These are phyloP conservation scores for Fagopyrum homotropicum DNA, from an alignment of 148 eudicot species.

Conservation along the genomic window DNA sequence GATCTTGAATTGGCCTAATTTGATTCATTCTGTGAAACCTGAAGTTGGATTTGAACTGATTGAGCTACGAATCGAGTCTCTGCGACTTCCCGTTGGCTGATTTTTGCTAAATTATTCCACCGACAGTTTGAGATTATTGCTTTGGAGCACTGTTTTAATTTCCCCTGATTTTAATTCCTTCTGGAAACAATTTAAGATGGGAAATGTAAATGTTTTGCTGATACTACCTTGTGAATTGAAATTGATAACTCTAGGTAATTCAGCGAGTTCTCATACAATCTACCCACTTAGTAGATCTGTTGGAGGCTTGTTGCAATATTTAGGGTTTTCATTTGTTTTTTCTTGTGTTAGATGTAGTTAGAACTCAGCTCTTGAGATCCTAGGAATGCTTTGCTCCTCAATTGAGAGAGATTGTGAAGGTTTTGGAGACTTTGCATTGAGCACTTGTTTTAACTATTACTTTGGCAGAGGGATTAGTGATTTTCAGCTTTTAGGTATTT, in stretches of 20 bases:
- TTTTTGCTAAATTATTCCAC: not conserved
- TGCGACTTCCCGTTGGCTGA: not conserved
- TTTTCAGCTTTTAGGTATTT: not conserved
- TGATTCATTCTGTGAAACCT: not conserved
- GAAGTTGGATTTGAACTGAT: not conserved
- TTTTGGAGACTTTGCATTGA: not conserved
- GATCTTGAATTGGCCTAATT: slow-evolving; percentile 3
- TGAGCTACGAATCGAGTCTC: not conserved
- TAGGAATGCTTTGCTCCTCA: not conserved
- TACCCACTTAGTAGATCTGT: no score
- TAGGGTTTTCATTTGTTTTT: not conserved
- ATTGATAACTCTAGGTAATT: not conserved
- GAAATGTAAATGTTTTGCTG: not conserved
- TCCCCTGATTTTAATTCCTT: not conserved
- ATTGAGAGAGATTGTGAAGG: slow-evolving; percentile 10
- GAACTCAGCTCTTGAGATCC: not conserved
- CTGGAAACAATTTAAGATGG: not conserved
- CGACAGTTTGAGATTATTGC: not conserved
- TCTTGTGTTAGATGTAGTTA: not conserved
- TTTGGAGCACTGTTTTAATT: not conserved
- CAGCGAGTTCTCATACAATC: not conserved
- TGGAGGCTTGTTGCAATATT: not conserved
- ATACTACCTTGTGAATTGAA: not conserved
- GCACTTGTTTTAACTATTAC: not conserved
- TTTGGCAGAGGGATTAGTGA: not conserved